Conservation (phyloP, 352 stramenopile genomes). For the Phytophthora pistaciae region DNA sequence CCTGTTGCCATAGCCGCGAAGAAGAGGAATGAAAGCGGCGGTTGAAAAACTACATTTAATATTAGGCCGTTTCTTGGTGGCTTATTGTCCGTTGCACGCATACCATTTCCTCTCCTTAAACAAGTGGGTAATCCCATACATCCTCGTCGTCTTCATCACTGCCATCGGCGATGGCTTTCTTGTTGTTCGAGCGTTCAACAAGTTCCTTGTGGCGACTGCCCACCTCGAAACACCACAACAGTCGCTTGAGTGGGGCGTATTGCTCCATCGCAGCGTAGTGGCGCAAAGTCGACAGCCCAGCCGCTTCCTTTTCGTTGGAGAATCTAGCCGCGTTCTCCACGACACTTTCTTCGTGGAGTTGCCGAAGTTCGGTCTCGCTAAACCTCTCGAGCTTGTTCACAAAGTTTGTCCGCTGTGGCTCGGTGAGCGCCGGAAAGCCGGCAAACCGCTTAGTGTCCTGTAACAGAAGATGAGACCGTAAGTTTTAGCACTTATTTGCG, state of each 20-base stretch:
- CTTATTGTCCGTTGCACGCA: slow-evolving; percentile 10
- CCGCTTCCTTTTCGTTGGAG: slow-evolving; percentile 34
- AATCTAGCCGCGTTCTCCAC: slow-evolving; percentile 40
- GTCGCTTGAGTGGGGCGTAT: slow-evolving; percentile 56
- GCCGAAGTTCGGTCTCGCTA: slow-evolving; percentile 60
- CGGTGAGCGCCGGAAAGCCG: slow-evolving; percentile 51
- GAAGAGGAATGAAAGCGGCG: neutral
- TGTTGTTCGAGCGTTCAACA: slow-evolving; percentile 26
- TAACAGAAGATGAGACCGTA: neutral
- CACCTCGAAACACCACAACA: slow-evolving; percentile 73
- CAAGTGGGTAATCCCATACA: slow-evolving; percentile 74
- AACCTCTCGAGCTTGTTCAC: slow-evolving; percentile 70
- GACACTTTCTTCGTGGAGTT: slow-evolving; percentile 48
- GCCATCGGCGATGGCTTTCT: slow-evolving; percentile 1
- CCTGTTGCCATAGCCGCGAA: slow-evolving; percentile 2
- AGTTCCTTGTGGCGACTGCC: slow-evolving; percentile 35
- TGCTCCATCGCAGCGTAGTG: slow-evolving; percentile 66
- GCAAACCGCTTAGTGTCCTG: slow-evolving; percentile 32
- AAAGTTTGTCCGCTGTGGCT: slow-evolving; percentile 67
- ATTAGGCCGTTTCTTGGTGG: slow-evolving; percentile 1
- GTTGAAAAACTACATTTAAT: slow-evolving; percentile 3
- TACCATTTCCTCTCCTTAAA: slow-evolving; percentile 17
- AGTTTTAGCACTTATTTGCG: neutral
- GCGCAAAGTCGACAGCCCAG: slow-evolving; percentile 52
- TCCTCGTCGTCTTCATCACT: slow-evolving; percentile 52